Evolutionary conservation across 2,329 filamentous ascomycete species (phyloP), one percentile per base, ranked within the genome.

Genomic region (Cladophialophora exuberans): DNA sequence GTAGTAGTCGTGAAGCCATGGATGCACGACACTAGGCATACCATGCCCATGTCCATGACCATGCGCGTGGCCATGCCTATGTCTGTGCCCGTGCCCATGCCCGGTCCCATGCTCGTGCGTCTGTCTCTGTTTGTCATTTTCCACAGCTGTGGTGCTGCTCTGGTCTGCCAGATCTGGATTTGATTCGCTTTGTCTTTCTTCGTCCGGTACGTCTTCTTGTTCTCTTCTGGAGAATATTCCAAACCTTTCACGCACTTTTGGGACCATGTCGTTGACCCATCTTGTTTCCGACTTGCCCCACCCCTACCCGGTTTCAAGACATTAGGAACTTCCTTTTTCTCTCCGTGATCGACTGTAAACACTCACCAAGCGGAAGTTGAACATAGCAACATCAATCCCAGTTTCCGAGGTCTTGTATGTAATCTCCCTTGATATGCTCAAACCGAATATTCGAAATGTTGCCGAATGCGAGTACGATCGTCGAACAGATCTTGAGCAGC

Each of bases 1-100:
- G n/a, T 55, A 45, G 39, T 55, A 55, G 25, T 55, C 52, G 4
- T 51, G 15, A 18, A 45, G 52, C 52, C 52, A 55, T 10, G 52
- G 52, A 23, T 55, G 52, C 17, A 41, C 52, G 1, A 33, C n/a
- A 23, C 39, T 43, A 6, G 39, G 52, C 2, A 51, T 38, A 15
- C 11, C 36, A 11, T 28, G 43, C 36, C 17, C 28, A n/a, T 13
- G 46, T 46, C 26, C 33, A 13, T 51, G 45, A 13, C 22, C 18
- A 10, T 22, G 18, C 46, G n/a, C 28, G 11, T 13, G 46, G 39
- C 26, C 33, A 13, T 51, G 45, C 18, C 22, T 18, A 10, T 22
- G 18, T 41, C 11, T 36, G n/a, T 28, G 43, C 36, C 17, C 28
- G 11, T 13, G 46, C 41, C 26, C 33, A 13, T 51, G 45, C 18